Conservation (phyloP, 1,284 basidiomycete species). For the Phylloboletellus chloephorus region DNA sequence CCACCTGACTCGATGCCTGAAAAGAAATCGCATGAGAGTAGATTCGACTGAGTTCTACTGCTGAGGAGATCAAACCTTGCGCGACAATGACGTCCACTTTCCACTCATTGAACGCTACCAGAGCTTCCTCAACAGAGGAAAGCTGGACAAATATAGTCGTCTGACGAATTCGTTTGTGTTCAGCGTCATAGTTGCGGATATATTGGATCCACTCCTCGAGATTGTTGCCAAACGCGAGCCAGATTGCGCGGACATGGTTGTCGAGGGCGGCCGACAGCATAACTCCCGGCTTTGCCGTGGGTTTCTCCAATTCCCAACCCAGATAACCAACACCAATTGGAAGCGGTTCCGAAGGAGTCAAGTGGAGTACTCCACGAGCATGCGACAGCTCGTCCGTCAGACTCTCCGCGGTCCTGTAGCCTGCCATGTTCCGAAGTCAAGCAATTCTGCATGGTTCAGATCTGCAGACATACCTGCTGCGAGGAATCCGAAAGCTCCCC, state of each 20-base stretch:
- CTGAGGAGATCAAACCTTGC: constrained; percentile 48
- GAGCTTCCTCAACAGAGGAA: constrained; percentile 52
- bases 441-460: not conserved
- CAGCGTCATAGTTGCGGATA: constrained; percentile 48
- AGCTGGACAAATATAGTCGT: constrained; percentile 62
- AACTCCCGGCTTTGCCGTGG: constrained; percentile 22
- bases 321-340: constrained; percentile 73
- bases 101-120: constrained; percentile 52
- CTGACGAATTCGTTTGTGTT: constrained; percentile 34
- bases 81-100: constrained; percentile 68
- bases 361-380: constrained; percentile 39
- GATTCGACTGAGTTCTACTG: constrained; percentile 2
- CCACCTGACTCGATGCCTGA: constrained; percentile 72
- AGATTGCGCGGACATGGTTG: constrained; percentile 57
- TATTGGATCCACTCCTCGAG: constrained; percentile 54
- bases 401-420: constrained; percentile 39
- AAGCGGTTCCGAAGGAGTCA: constrained; percentile 35
- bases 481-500: constrained; percentile 69
- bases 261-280: constrained; percentile 50
- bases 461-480: constrained; percentile 41
- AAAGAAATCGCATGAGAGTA: constrained; percentile 8
- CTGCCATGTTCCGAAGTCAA: constrained; percentile 29
- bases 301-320: constrained; percentile 59
- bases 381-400: constrained; percentile 46
- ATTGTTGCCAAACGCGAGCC: constrained; percentile 66